A percentile compares a stretch with the other conserved stretches of the same genome.
phyloP scores from a whole-genome alignment of 2,329 filamentous ascomycete genomes.

The Paecilomyces formosus region DNA sequence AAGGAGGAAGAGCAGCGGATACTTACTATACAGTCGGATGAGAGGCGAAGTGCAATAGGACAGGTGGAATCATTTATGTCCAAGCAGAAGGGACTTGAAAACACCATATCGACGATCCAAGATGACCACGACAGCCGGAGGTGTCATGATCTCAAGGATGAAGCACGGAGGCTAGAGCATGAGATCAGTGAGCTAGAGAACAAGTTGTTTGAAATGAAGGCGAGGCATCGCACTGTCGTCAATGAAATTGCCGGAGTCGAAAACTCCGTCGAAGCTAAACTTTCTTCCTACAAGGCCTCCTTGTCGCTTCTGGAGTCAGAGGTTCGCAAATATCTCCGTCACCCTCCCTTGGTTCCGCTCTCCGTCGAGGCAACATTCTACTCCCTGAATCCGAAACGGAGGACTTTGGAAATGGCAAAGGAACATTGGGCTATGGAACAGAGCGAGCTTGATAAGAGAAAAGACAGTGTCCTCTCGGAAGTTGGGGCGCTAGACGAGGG shows the following conservation, averaged over 20 bases:
- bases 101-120: slow-evolving; percentile 44
- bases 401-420: slow-evolving; percentile 53
- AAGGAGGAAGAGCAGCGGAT: slow-evolving; percentile 50
- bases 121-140: slow-evolving; percentile 37
- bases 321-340: slow-evolving; percentile 44
- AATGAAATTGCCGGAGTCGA: slow-evolving; percentile 46
- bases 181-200: slow-evolving; percentile 53
- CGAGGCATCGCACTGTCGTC: slow-evolving; percentile 45
- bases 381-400: slow-evolving; percentile 46
- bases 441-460: slow-evolving; percentile 35
- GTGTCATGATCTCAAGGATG: slow-evolving; percentile 39
- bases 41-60: slow-evolving; percentile 40
- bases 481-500: slow-evolving; percentile 53
- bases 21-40: slow-evolving; percentile 38
- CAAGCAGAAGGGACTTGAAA: slow-evolving; percentile 43
- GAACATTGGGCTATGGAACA: slow-evolving; percentile 50
- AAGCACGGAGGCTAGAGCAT: slow-evolving; percentile 45
- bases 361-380: slow-evolving; percentile 34
- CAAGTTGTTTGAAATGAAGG: slow-evolving; percentile 49
- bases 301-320: slow-evolving; percentile 50
- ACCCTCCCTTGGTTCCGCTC: slow-evolving; percentile 37
- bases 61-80: slow-evolving; percentile 46
- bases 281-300: slow-evolving; percentile 52
- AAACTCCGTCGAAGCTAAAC: slow-evolving; percentile 51
- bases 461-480: slow-evolving; percentile 44